A percentile compares a stretch with the other conserved stretches of the same genome.
phyloP scores from a whole-genome alignment of 441 rosid species.

The Brassica balearica region DNA sequence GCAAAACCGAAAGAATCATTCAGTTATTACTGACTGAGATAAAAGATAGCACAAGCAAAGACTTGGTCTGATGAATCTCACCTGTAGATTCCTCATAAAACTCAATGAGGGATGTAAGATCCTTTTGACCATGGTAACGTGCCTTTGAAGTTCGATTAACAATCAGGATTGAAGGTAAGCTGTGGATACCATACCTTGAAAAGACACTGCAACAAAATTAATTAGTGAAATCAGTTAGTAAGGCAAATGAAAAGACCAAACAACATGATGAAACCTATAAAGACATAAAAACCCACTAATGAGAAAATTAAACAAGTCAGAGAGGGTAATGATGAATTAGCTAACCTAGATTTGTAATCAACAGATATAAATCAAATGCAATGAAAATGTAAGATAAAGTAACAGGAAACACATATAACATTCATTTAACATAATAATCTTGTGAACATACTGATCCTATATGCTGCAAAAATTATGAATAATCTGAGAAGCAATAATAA shows the following conservation, averaged over 20 bases:
- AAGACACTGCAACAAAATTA: constrained; percentile 59
- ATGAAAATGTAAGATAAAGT: neutral
- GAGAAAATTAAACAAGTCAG: neutral
- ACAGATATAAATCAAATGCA: neutral
- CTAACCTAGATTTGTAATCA: neutral
- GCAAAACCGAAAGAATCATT: neutral
- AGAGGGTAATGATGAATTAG: neutral
- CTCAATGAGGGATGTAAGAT: constrained; percentile 52
- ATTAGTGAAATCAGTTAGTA: constrained; percentile 3
- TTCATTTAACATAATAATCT: no score
- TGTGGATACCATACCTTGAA: constrained; percentile 79
- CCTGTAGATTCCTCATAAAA: constrained; percentile 79
- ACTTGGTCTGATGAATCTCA: constrained; percentile 24
- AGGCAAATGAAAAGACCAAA: neutral
- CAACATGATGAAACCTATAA: no score
- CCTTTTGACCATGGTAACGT: constrained; percentile 36
- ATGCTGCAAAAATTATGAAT: no score
- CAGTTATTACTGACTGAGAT: constrained; percentile 14
- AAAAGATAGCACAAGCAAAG: constrained; percentile 11
- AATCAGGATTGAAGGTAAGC: constrained; percentile 74
- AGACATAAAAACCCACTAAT: neutral
- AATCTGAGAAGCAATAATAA: no score
- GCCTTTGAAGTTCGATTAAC: constrained; percentile 63
- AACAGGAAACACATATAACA: neutral
- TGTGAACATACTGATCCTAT: no score